Evolutionary conservation across 768 basidiomycete genomes (phyloP).

Genomic region (Tricholoma saponaceum): DNA sequence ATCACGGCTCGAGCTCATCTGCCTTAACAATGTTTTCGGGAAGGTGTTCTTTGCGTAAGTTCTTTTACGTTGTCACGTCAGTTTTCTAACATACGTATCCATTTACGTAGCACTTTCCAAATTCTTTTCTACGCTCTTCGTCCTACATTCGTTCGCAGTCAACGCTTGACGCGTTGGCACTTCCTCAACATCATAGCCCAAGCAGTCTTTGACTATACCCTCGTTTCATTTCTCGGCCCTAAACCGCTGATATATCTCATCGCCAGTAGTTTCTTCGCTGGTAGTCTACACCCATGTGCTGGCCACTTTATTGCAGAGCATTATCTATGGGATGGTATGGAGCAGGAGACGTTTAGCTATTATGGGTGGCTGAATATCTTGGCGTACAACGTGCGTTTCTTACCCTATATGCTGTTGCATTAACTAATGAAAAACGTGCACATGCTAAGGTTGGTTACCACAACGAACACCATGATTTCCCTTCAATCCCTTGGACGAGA

Average conservation of each 20-base stretch:
- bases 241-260: conserved; percentile 75
- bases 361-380: conserved; percentile 88
- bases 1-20: conserved; percentile 75
- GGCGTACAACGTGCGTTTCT: conserved; percentile 82
- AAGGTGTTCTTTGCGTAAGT: conserved; percentile 97
- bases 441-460: conserved; percentile 87
- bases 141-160: conserved; percentile 86
- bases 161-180: conserved; percentile 83
- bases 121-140: conserved; percentile 97
- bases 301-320: conserved; percentile 99
- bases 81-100: background rate
- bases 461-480: conserved; percentile 99
- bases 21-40: conserved; percentile 92
- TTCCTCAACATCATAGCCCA: conserved; percentile 68
- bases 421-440: background rate
- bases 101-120: conserved; percentile 80
- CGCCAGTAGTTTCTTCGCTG: conserved; percentile 92
- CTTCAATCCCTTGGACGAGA: conserved; percentile 92
- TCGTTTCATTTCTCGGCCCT: conserved; percentile 44
- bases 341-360: conserved; percentile 96
- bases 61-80: background rate
- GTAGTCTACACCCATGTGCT: conserved; percentile 91
- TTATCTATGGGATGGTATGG: conserved; percentile 88
- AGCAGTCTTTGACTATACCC: conserved; percentile 64
- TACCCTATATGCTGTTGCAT: background rate